Evolutionary conservation across 176 grass and related monocot species (phyloP).

Genomic region (Triticum timopheevii): DNA sequence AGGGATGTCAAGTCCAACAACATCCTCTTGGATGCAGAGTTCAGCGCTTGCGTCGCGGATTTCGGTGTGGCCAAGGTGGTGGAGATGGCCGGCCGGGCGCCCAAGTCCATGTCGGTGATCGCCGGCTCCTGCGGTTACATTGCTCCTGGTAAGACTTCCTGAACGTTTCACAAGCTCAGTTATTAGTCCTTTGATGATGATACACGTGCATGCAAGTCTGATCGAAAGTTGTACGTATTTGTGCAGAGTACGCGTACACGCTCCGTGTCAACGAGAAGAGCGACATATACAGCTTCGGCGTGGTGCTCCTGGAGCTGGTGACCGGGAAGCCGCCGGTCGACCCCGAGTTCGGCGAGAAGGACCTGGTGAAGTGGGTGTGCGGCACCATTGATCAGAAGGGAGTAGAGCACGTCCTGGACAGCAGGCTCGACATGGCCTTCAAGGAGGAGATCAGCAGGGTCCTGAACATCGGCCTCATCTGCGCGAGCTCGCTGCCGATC

Average conservation of each 20-base stretch:
- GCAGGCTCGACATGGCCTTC: conserved; percentile 44
- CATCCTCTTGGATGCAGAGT: conserved; percentile 77
- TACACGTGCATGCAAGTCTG: background rate
- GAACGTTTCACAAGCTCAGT: background rate
- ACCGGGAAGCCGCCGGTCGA: conserved; percentile 71
- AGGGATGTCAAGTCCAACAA: conserved; percentile 92
- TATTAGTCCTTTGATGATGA: background rate
- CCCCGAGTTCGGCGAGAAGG: conserved; percentile 84
- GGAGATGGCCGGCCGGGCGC: conserved; percentile 31
- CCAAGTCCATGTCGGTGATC: conserved; percentile 80
- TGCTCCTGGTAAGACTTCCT: conserved; percentile 58
- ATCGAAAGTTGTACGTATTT: background rate
- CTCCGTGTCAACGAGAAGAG: conserved; percentile 93
- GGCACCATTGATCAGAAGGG: conserved; percentile 68
- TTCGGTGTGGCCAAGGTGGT: conserved; percentile 82
- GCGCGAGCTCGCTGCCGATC: conserved; percentile 80
- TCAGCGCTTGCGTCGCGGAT: conserved; percentile 60
- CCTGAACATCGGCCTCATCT: conserved; percentile 67
- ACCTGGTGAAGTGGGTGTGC: conserved; percentile 89
- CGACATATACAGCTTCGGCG: conserved; percentile 90
- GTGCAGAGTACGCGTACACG: conserved; percentile 82
- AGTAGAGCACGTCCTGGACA: conserved; percentile 56
- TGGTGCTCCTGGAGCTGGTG: conserved; percentile 83
- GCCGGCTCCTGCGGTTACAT: conserved; percentile 87
- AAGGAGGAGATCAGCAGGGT: conserved; percentile 66